Evolutionary conservation across 169 alveolate genomes (phyloP).

Genomic region (Perkinsus chesapeaki): DNA sequence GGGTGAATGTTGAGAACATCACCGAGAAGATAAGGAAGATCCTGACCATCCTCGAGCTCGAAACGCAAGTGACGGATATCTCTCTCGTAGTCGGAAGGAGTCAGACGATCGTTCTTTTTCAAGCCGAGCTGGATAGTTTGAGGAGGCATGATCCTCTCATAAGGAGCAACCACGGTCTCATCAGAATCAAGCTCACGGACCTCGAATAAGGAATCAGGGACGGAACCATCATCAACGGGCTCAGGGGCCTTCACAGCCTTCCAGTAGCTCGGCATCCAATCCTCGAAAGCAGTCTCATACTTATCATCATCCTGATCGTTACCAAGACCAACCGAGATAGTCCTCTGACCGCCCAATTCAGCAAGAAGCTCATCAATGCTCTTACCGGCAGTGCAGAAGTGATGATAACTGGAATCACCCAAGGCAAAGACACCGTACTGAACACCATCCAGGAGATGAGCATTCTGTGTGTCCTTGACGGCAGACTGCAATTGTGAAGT

Average conservation of each 20-base stretch:
- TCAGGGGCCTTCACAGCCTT: constrained; percentile 30
- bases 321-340: constrained; percentile 35
- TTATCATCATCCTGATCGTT: constrained; percentile 42
- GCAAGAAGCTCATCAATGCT: constrained; percentile 37
- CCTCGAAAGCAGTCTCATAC: constrained; percentile 41
- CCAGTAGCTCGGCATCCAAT: constrained; percentile 41
- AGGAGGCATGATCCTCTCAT: constrained; percentile 30
- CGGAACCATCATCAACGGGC: constrained; percentile 14
- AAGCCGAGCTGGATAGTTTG: constrained; percentile 18
- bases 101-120: constrained; percentile 23
- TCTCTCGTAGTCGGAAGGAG: constrained; percentile 24
- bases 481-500: background rate
- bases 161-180: constrained; percentile 20
- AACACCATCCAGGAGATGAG: background rate
- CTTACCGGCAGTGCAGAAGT: constrained; percentile 45
- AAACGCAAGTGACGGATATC: constrained; percentile 33
- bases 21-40: constrained; percentile 18
- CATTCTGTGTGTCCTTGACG: background rate
- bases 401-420: constrained; percentile 45
- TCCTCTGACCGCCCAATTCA: constrained; percentile 42
- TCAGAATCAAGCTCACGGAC: constrained; percentile 7
- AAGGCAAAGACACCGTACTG: constrained; percentile 32
- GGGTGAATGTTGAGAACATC: constrained; percentile 33
- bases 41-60: constrained; percentile 14
- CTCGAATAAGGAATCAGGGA: constrained; percentile 3